Percentiles rank a stretch among this genome's conserved stretches.
Conservation (phyloP, 495 filamentous ascomycete species). For the Tuber borchii region DNA sequence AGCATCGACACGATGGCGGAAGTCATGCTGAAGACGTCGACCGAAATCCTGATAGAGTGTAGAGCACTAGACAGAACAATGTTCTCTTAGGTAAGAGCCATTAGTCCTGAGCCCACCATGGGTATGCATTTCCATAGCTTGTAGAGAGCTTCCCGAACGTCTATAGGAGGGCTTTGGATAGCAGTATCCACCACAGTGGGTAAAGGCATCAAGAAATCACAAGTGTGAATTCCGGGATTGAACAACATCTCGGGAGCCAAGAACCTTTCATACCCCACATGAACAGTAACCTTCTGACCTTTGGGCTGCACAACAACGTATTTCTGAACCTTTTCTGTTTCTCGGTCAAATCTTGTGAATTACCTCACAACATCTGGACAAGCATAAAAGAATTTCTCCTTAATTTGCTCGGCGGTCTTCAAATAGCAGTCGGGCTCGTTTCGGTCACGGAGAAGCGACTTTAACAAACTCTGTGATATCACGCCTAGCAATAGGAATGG, state of each 20-base stretch:
- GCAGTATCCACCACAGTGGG: slow-evolving; percentile 73
- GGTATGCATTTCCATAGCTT: slow-evolving; percentile 47
- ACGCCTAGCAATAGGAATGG: slow-evolving; percentile 91
- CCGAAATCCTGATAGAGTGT: slow-evolving; percentile 54
- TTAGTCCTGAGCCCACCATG: slow-evolving; percentile 7
- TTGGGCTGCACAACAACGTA: slow-evolving; percentile 82
- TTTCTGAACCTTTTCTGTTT: slow-evolving; percentile 81
- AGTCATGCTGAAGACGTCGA: no score
- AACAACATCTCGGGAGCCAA: slow-evolving; percentile 98
- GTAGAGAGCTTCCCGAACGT: slow-evolving; percentile 92
- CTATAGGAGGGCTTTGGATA: slow-evolving; percentile 88
- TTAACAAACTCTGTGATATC: slow-evolving; percentile 99
- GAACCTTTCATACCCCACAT: slow-evolving; percentile 88
- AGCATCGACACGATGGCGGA: no score
- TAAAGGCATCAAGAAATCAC: slow-evolving; percentile 91
- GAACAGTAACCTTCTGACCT: slow-evolving; percentile 72
- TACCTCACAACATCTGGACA: slow-evolving; percentile 98
- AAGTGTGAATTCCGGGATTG: slow-evolving; percentile 98
- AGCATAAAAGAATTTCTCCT: slow-evolving; percentile 96
- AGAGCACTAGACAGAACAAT: slow-evolving; percentile 92
- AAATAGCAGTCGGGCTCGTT: slow-evolving; percentile 93
- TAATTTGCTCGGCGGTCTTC: slow-evolving; percentile 97
- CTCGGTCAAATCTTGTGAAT: slow-evolving; percentile 82
- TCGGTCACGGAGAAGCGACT: slow-evolving; percentile 85
- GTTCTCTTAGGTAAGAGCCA: slow-evolving; percentile 51